Evolutionary conservation across 306 rosid genomes (phyloP), one percentile per base, ranked within the genome.

Genomic region (Inga oerstediana): DNA sequence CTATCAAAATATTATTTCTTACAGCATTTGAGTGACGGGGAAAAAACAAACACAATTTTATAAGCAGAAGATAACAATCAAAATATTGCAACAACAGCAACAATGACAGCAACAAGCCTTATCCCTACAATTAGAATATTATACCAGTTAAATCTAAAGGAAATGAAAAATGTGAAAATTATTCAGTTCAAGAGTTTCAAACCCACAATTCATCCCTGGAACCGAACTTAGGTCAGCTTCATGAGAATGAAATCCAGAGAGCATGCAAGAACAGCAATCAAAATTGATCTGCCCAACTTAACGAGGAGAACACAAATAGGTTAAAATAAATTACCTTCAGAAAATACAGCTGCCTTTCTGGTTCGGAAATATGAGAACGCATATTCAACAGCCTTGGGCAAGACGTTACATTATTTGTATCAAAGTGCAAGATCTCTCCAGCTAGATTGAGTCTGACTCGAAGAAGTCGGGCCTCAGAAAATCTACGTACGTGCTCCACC

Each of bases 371-470:
- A 68, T 86, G 83, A 73, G 94, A 93, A 75, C 82, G 94, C 80
- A 93, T 88, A 30, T 88, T 89, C 27, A 83, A 41, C 82, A 93
- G 90, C 68, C 98, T 90, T 48, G 93, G 88, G 80, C 85, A 89
- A 77, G 91, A 61, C 81, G 85, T 62, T 32, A 88, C 79, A 32
- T 56, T 82, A 83, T 90, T 84, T 74, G 89, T 83, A 77, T 81
- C 77, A 79, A 67, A 84, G 82, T 79, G 75, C 6, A 76, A 82
- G 87, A 89, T 84, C 81, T 95, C 93, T 84, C 97, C 97, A 13
- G 91, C 91, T 76, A 95, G 86, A 87, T 82, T 90, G 91, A 95
- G 89, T 89, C 96, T 91, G 70, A 90, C 90, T 70, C 88, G 89
- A 72, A 93, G 69, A 81, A 90, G 89, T 75, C 81, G 75, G 74